Evolutionary conservation across 805 yeast species (phyloP).

Genomic region (Saccharomycopsis schoenii): DNA sequence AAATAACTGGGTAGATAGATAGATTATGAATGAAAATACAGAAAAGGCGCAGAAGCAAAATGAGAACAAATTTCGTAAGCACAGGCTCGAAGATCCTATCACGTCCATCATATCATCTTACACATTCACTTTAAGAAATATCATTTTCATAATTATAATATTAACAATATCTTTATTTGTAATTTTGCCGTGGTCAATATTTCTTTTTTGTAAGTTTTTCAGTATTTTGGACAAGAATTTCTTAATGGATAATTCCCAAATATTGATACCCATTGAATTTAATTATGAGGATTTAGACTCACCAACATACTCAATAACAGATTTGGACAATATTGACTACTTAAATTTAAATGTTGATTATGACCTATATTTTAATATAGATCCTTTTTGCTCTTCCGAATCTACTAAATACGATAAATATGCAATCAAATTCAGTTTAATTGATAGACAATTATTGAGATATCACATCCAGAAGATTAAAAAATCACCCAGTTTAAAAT

Average conservation of each 20-base stretch:
- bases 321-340: neutral
- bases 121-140: neutral
- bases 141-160: neutral
- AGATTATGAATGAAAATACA: neutral
- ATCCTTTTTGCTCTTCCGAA: neutral
- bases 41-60: neutral
- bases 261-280: slow-evolving; percentile 14
- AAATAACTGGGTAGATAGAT: too few relatives aligned
- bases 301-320: slow-evolving; percentile 4
- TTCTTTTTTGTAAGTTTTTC: slow-evolving; percentile 11
- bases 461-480: neutral
- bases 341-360: slow-evolving; percentile 3
- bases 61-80: neutral
- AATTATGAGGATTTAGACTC: slow-evolving; percentile 6
- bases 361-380: slow-evolving; percentile 4
- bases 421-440: neutral
- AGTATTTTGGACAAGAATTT: neutral
- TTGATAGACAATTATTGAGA: neutral
- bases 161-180: neutral
- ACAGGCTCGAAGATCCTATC: neutral
- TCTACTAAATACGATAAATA: neutral
- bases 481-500: neutral
- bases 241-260: neutral
- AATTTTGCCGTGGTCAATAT: slow-evolving; percentile 16
- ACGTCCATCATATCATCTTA: neutral